Conservation (phyloP, 108 stramenopile genomes). For the Stephanodiscus triporus region DNA sequence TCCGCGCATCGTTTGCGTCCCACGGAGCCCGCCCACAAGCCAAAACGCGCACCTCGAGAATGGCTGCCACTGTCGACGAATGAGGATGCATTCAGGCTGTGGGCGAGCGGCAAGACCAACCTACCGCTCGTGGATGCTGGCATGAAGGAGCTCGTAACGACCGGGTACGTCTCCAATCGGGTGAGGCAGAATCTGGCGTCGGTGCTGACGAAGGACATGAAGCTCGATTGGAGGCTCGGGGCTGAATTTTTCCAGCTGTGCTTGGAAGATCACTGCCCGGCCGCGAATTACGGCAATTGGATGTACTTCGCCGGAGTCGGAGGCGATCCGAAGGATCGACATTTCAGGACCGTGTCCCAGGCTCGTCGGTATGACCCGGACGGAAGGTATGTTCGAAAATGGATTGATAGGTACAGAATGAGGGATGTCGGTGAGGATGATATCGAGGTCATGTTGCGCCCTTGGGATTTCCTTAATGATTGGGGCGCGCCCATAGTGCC, state of each 20-base stretch:
- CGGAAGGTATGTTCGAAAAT: conserved; percentile 78
- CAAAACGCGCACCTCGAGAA: conserved; percentile 8
- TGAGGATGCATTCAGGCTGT: conserved; percentile 46
- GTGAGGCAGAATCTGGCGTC: conserved; percentile 92
- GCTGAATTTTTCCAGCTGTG: conserved; percentile 87
- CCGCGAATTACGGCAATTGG: conserved; percentile 92
- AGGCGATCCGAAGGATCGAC: conserved; percentile 71
- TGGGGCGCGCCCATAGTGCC: conserved; percentile 51
- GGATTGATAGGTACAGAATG: conserved; percentile 65
- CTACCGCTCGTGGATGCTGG: conserved; percentile 91
- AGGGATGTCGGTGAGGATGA: conserved; percentile 1
- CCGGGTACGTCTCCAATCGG: conserved; percentile 93
- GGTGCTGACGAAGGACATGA: conserved; percentile 81
- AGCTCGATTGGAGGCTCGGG: conserved; percentile 90
- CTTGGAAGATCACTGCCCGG: conserved; percentile 88
- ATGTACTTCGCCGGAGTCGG: conserved; percentile 87
- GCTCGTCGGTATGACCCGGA: conserved; percentile 71
- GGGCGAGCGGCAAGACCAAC: conserved; percentile 79
- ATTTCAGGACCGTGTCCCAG: conserved; percentile 84
- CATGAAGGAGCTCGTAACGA: conserved; percentile 83
- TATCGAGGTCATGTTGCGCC: conserved; percentile 56
- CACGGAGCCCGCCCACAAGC: conserved; percentile 17
- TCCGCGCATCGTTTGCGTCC: conserved; percentile 28
- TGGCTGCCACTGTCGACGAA: conserved; percentile 33
- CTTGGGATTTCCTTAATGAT: conserved; percentile 60